Evolutionary conservation across 352 stramenopile species (phyloP), one percentile per base, ranked within the genome.

Genomic region (Globisporangium orthogonon): DNA sequence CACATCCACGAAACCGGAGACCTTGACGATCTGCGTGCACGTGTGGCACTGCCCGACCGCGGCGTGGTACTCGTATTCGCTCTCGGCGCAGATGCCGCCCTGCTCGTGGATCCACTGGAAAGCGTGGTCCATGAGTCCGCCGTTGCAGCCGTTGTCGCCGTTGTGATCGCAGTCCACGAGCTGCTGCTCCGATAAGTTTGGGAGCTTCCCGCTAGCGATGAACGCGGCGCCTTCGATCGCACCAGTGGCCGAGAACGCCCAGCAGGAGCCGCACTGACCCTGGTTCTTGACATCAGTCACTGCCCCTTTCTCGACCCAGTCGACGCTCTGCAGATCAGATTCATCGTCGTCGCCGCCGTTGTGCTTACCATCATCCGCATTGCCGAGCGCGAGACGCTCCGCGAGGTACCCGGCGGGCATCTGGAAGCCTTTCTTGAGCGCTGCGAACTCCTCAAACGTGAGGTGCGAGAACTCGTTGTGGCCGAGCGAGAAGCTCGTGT

Each of bases 211-310:
- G 15, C 70, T 77, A 9, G 63, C 54, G 37, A 98, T 84, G 30
- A 86, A 96, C 64, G 96, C 81, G 4, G 80, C 90, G 10, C 87
- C 89, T 72, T 99, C 94, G 2, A 98, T 65, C 5, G 85, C 91
- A 4, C 89, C 86, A 6, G 95, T 78, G 2, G 90, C 91, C 11
- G 92, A 96, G 71, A 99, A 99, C 4, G 95, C 89, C 96, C 97
- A 99, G 76, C 96, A 99, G n/a, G 89, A 97, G 9, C 96, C 95
- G 65, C 97, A 99, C 7, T 87, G 65, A 7, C 93, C 97, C 69
- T 99, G 97, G 70, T 99, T 93, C 56, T 98, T 97, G 37, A 98
- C 61, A 30, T 50, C 51, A 10, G 70, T 73, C 10, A 87, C 65
- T 41, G 70, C 83, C 14, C 30, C 46, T 4, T 73, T 74, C n/a